phyloP scores from a whole-genome alignment of 768 basidiomycete genomes.

The Crepidotus variabilis region DNA sequence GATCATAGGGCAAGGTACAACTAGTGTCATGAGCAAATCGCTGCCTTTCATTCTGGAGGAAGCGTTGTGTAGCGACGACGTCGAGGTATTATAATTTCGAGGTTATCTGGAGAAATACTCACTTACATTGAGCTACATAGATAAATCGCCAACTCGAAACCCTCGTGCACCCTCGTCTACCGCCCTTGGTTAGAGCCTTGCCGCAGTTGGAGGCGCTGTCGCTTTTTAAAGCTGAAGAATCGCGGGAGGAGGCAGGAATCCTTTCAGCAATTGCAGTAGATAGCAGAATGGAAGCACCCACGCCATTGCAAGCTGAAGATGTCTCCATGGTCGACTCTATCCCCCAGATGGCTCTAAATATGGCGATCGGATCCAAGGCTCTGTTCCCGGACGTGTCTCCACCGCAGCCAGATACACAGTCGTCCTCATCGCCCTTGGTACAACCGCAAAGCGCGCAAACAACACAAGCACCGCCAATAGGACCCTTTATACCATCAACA shows the following conservation, averaged over 20 bases:
- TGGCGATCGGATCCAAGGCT: not conserved
- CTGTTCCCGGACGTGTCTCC: not conserved
- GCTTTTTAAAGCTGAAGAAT: conserved; percentile 60
- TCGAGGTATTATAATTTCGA: conserved; percentile 23
- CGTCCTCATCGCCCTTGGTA: too few relatives aligned
- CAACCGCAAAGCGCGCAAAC: not conserved
- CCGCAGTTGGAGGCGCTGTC: conserved; percentile 61
- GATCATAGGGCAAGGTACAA: conserved; percentile 50
- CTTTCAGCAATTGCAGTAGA: conserved; percentile 32
- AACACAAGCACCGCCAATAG: not conserved
- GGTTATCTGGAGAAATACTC: not conserved
- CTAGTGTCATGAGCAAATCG: conserved; percentile 57
- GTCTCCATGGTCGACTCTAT: conserved; percentile 20
- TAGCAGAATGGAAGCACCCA: conserved; percentile 6
- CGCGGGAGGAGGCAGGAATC: conserved; percentile 52
- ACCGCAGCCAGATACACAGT: not conserved
- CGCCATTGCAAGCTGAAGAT: conserved; percentile 14
- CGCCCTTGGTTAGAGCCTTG: conserved; percentile 66
- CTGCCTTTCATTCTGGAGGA: conserved; percentile 52
- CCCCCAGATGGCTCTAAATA: not conserved
- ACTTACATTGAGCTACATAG: conserved; percentile 7
- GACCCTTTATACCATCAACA: not conserved
- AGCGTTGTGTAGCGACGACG: conserved; percentile 21
- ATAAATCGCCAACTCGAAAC: conserved; percentile 46
- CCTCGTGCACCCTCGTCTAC: conserved; percentile 75